phyloP scores from a whole-genome alignment of 2,329 filamentous ascomycete genomes.

The Phialocephala subalpina region DNA sequence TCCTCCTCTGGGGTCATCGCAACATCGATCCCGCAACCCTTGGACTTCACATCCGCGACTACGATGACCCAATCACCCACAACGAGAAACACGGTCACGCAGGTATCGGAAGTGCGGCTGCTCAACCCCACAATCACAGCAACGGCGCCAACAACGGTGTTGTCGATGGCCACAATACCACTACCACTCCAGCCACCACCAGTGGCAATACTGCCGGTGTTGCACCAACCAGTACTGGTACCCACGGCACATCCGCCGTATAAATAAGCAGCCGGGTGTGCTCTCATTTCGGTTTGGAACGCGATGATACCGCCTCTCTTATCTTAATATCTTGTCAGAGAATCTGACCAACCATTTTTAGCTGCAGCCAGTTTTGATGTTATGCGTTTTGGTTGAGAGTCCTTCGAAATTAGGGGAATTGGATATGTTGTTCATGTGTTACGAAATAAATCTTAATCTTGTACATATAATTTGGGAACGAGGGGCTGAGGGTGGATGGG shows the following conservation, averaged over 20 bases:
- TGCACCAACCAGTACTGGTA: not conserved
- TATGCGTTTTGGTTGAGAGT: not conserved
- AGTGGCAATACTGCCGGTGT: not conserved
- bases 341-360: not conserved
- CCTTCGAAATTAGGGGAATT: not conserved
- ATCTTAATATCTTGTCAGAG: not conserved
- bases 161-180: not conserved
- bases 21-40: constrained; percentile 65
- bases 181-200: not conserved
- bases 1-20: constrained; percentile 67
- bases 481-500: no score
- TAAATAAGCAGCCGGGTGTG: constrained; percentile 7
- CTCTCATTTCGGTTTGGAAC: not conserved
- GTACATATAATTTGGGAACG: no score
- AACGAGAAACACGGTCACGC: not conserved
- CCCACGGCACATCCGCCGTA: not conserved
- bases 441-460: no score
- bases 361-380: not conserved
- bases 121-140: not conserved
- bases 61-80: constrained; percentile 12
- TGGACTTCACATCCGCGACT: constrained; percentile 54
- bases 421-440: not conserved
- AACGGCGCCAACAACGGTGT: constrained; percentile 3
- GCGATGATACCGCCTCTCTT: constrained; percentile 9
- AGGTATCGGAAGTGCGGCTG: not conserved